Percentiles rank a stretch among this genome's conserved stretches.
Evolutionary conservation across 805 yeast genomes (phyloP).

Genomic region (Starmerella vaccinii): DNA sequence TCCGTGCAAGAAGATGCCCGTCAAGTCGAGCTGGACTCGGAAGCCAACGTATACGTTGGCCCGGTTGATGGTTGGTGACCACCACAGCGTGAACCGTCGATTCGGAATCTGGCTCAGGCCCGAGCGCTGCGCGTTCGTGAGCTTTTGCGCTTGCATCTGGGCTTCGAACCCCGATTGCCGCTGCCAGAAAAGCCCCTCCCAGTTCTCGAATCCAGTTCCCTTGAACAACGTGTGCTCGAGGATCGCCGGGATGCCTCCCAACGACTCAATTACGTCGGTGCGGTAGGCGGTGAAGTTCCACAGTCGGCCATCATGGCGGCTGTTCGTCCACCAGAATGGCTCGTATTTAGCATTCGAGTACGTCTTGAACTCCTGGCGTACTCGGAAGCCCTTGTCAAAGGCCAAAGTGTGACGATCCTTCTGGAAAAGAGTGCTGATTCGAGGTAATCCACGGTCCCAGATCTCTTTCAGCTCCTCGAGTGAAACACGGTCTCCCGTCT

Average conservation of each 20-base stretch:
- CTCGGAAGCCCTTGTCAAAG: conserved; percentile 85
- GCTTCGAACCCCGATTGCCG: conserved; percentile 96
- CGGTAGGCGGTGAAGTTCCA: conserved; percentile 92
- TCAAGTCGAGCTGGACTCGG: conserved; percentile 86
- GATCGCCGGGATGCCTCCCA: conserved; percentile 95
- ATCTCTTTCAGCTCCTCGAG: conserved; percentile 88
- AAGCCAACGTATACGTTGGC: conserved; percentile 98
- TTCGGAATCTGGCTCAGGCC: conserved; percentile 97
- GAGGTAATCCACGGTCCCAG: conserved; percentile 96
- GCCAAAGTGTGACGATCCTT: conserved; percentile 91
- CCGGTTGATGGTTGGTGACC: conserved; percentile 98
- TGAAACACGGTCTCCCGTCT: conserved; percentile 73
- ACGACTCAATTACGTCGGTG: conserved; percentile 90
- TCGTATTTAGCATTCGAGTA: conserved; percentile 61
- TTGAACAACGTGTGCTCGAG: conserved; percentile 88
- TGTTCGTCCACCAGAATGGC: conserved; percentile 95
- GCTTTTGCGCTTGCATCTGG: conserved; percentile 82
- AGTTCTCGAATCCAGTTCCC: conserved; percentile 94
- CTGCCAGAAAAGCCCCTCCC: conserved; percentile 99
- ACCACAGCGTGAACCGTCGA: conserved; percentile 94
- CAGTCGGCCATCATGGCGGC: conserved; percentile 86
- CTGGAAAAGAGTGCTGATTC: conserved; percentile 90
- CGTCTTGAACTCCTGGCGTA: conserved; percentile 67
- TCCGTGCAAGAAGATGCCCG: conserved; percentile 95
- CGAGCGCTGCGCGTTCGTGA: conserved; percentile 94